Base-by-base conservation (phyloP, 352 stramenopile species). In the Globisporangium paroecandrum region DNA sequence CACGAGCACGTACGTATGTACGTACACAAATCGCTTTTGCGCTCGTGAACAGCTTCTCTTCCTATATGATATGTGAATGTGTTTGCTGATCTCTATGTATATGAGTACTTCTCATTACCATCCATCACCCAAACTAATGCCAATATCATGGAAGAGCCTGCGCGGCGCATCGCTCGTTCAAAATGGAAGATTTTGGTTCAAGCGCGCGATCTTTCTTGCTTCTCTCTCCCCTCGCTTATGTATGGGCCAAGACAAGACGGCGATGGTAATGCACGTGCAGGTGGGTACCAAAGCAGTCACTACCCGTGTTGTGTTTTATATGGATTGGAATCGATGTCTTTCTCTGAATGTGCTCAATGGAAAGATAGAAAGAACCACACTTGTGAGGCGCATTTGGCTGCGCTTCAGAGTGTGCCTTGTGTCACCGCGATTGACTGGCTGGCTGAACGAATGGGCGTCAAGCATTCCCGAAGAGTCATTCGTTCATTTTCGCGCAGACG, bases 351-450 rank as follows among this genome's bases (percentile, higher is more conserved):
- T 27, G 27, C 20, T 22, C 1, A 13, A 29, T 47, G 27, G n/a
- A 61, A 61, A 61, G 32, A 61, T 61, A 46, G 55, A 61, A 61
- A 25, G 29, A 61, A 61, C 55, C 29, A 27, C 46, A 47, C 0
- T n/a, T 18, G 0, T 13, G 5, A 0, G 1, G 41, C 13, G 13
- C 41, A 9, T 7, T n/a, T 7, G 12, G 10, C 12, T 43, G 10
- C 36, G 12, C 36, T 43, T 18, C 36, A 43, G 36, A 55, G 47
- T 55, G 47, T 4, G 47, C 6, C 18, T 24, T 43, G 36, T 1
- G 36, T 43, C 12, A 18, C 7, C 20, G 32, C 32, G 32, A 15
- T 7, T 15, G 15, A 24, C 15, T 22, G 18, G 4, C 13, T 22
- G 43, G 3, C 0, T 53, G 15, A 15, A 20, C 22, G 46, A 25